These are phyloP conservation scores for Phytophthora kernoviae DNA, from an alignment of 352 stramenopile species.

Conservation along the genomic window DNA sequence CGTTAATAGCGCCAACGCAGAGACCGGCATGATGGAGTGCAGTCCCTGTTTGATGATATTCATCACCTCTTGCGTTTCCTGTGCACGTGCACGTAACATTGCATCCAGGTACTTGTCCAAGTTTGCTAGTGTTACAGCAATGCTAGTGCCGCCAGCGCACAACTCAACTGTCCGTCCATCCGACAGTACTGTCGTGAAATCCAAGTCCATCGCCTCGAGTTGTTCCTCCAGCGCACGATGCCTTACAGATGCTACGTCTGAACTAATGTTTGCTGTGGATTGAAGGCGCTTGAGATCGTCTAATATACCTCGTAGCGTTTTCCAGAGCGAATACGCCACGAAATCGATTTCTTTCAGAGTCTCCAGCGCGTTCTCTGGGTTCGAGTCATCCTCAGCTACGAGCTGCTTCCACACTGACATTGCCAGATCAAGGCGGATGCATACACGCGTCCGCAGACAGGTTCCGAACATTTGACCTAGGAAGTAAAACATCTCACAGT, in stretches of 20 bases:
- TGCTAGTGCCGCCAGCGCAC: conserved; percentile 37
- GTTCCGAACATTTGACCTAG: conserved; percentile 91
- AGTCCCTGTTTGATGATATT: conserved; percentile 80
- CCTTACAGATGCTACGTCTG: neutral
- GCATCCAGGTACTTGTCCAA: conserved; percentile 51
- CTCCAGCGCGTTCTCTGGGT: conserved; percentile 37
- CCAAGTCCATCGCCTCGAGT: conserved; percentile 68
- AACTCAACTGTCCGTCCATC: conserved; percentile 62
- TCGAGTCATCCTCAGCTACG: conserved; percentile 47
- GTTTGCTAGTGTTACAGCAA: conserved; percentile 51
- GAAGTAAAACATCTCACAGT: conserved; percentile 89
- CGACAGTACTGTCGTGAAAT: conserved; percentile 76
- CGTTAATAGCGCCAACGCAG: conserved; percentile 60
- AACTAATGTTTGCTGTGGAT: neutral
- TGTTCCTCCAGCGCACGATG: conserved; percentile 42
- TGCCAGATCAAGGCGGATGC: conserved; percentile 73
- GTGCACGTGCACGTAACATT: conserved; percentile 42
- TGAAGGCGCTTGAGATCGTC: conserved; percentile 21
- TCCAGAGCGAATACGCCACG: conserved; percentile 58
- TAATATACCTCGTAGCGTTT: conserved; percentile 41
- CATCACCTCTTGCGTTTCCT: conserved; percentile 56
- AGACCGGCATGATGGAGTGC: conserved; percentile 74
- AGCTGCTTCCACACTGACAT: conserved; percentile 79
- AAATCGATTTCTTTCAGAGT: conserved; percentile 74
- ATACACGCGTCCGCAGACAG: conserved; percentile 82